phyloP scores from a whole-genome alignment of 1,284 basidiomycete species.

The Takashimella koratensis region DNA sequence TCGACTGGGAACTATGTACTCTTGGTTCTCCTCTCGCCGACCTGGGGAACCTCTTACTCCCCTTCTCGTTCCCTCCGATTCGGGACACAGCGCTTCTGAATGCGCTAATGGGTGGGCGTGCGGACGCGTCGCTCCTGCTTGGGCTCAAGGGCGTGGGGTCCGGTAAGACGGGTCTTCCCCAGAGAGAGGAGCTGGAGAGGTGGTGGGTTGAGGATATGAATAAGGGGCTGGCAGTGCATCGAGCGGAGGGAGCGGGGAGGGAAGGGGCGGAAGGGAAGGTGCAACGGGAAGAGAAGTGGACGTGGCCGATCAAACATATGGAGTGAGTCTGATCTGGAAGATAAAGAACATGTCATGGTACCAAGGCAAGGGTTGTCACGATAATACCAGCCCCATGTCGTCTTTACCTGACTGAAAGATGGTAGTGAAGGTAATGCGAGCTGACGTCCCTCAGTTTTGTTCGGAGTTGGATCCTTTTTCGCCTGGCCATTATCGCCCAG shows the following conservation, averaged over 20 bases:
- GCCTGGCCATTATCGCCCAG: slow-evolving; percentile 80
- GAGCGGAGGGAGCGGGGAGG: slow-evolving; percentile 4
- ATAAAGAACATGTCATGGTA: not conserved
- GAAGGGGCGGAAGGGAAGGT: slow-evolving; percentile 21
- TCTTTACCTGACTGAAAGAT: not conserved
- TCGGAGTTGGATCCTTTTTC: slow-evolving; percentile 47
- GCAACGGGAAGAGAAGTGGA: slow-evolving; percentile 23
- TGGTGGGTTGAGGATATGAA: slow-evolving; percentile 48
- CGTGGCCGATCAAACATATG: slow-evolving; percentile 37
- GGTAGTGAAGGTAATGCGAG: slow-evolving; percentile 4
- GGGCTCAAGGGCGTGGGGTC: slow-evolving; percentile 63
- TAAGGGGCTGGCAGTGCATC: slow-evolving; percentile 26
- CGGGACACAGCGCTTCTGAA: slow-evolving; percentile 36
- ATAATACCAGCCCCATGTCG: slow-evolving; percentile 64
- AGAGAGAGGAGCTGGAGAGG: slow-evolving; percentile 66
- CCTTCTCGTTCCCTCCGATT: slow-evolving; percentile 66
- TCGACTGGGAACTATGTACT: slow-evolving; percentile 96
- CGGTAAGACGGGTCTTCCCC: slow-evolving; percentile 58
- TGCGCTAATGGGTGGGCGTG: not conserved
- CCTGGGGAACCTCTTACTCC: slow-evolving; percentile 81
- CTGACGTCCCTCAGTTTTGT: slow-evolving; percentile 23
- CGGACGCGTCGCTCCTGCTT: slow-evolving; percentile 22
- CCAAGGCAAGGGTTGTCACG: slow-evolving; percentile 21
- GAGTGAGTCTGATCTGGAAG: slow-evolving; percentile 28
- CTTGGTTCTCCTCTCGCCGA: slow-evolving; percentile 87